A percentile compares a stretch with the other conserved stretches of the same genome.
These are phyloP conservation scores for Psilocybe tampanensis DNA, from an alignment of 768 basidiomycete species.

Conservation along the genomic window DNA sequence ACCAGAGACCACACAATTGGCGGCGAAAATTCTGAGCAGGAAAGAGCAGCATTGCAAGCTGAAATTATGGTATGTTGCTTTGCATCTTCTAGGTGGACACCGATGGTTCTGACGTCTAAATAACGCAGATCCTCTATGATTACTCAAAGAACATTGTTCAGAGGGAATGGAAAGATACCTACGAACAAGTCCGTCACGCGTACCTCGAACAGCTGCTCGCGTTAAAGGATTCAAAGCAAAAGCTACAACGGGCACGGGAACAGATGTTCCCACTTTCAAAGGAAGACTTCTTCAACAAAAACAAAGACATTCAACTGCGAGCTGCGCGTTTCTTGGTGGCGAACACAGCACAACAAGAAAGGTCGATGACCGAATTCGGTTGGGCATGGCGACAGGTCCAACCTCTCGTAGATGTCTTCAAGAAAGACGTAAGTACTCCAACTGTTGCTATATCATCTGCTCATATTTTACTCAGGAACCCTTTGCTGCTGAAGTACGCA, in stretches of 20 bases:
- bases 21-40: neutral
- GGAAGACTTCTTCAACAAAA: conserved; percentile 35
- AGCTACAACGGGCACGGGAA: conserved; percentile 25
- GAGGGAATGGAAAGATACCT: conserved; percentile 30
- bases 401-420: conserved; percentile 42
- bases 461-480: conserved; percentile 1
- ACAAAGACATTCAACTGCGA: conserved; percentile 49
- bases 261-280: conserved; percentile 34
- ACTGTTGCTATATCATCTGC: conserved; percentile 10
- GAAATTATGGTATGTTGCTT: neutral
- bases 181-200: conserved; percentile 30
- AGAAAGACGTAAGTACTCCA: conserved; percentile 39
- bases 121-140: neutral
- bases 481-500: conserved; percentile 25
- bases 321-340: conserved; percentile 48
- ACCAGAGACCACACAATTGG: neutral
- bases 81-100: neutral
- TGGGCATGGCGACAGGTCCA: conserved; percentile 56
- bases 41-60: neutral
- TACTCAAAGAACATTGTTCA: neutral
- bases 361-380: conserved; percentile 46
- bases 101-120: neutral
- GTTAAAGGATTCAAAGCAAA: conserved; percentile 19
- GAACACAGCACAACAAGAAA: conserved; percentile 40
- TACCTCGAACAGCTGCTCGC: conserved; percentile 29